Percentiles rank a stretch among this genome's conserved stretches.
phyloP scores from a whole-genome alignment of 148 eudicot species.

The Rheum nobile region DNA sequence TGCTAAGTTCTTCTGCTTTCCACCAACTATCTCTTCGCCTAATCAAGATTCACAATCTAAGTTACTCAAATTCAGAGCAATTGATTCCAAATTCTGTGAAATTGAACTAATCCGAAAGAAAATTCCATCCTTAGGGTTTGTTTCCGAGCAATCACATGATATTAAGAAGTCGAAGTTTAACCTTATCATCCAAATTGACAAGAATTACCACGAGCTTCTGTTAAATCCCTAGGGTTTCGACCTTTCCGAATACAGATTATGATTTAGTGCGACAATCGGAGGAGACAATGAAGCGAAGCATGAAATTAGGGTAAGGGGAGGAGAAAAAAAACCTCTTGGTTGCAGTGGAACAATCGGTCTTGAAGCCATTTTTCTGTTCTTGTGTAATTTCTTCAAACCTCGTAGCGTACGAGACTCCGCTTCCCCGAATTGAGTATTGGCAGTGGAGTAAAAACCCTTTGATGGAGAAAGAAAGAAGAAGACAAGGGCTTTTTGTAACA shows the following conservation, averaged over 20 bases:
- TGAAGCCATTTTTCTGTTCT: slow-evolving; percentile 29
- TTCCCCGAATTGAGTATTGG: background rate
- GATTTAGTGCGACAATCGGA: background rate
- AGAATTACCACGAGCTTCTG: background rate
- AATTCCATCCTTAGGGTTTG: too few relatives aligned
- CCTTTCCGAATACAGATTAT: background rate
- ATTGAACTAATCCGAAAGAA: too few relatives aligned
- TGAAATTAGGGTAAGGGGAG: background rate
- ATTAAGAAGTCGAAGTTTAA: background rate
- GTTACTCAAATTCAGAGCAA: background rate
- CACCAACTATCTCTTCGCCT: slow-evolving; percentile 19
- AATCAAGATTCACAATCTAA: background rate
- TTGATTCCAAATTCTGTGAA: background rate
- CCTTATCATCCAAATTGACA: background rate
- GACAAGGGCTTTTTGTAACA: background rate
- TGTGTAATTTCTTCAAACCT: background rate
- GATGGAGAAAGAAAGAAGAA: background rate
- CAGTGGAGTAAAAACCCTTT: background rate
- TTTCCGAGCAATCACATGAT: background rate
- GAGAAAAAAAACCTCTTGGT: slow-evolving; percentile 21
- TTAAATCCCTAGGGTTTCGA: background rate
- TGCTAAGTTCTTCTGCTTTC: slow-evolving; percentile 34
- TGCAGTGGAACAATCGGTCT: slow-evolving; percentile 33
- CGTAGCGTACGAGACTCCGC: background rate
- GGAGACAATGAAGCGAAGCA: background rate